These are phyloP conservation scores for Deakozyma indianensis DNA, from an alignment of 805 yeast species.

Conservation along the genomic window DNA sequence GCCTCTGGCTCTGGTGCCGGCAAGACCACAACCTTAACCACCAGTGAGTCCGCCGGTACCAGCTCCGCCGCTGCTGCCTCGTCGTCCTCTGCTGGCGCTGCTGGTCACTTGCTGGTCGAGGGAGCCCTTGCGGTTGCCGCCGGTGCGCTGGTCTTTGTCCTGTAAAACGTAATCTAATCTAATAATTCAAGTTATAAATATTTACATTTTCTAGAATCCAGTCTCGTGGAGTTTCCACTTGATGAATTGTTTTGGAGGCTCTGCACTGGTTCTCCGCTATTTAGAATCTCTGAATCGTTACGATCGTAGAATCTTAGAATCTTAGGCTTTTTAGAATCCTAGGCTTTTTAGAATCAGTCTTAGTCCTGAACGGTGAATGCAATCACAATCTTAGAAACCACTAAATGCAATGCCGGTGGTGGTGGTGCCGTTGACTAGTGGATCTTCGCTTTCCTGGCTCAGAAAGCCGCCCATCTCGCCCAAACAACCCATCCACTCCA, in stretches of 20 bases:
- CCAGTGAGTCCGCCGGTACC: constrained; percentile 3
- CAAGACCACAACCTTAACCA: background rate
- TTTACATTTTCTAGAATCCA: too few relatives aligned
- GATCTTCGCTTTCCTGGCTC: background rate
- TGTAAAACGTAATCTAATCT: too few relatives aligned
- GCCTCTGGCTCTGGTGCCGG: constrained; percentile 3
- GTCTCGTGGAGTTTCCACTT: too few relatives aligned
- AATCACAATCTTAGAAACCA: too few relatives aligned
- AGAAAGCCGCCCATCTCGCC: constrained; percentile 33
- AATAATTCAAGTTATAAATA: too few relatives aligned
- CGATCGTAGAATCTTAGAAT: too few relatives aligned
- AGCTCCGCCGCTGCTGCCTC: background rate
- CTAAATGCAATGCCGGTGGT: background rate
- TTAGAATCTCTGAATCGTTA: too few relatives aligned
- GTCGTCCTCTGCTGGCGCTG: constrained; percentile 5
- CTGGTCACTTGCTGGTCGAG: constrained; percentile 5
- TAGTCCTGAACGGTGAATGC: too few relatives aligned
- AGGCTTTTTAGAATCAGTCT: too few relatives aligned
- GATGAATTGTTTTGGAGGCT: too few relatives aligned
- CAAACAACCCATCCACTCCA: constrained; percentile 54
- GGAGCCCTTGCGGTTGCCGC: constrained; percentile 8
- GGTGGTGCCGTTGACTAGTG: background rate
- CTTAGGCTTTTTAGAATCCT: too few relatives aligned
- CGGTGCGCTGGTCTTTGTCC: constrained; percentile 9
- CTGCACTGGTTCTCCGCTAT: too few relatives aligned